phyloP scores from a whole-genome alignment of 495 filamentous ascomycete genomes.

The Pyrenopolyporus hunteri region DNA sequence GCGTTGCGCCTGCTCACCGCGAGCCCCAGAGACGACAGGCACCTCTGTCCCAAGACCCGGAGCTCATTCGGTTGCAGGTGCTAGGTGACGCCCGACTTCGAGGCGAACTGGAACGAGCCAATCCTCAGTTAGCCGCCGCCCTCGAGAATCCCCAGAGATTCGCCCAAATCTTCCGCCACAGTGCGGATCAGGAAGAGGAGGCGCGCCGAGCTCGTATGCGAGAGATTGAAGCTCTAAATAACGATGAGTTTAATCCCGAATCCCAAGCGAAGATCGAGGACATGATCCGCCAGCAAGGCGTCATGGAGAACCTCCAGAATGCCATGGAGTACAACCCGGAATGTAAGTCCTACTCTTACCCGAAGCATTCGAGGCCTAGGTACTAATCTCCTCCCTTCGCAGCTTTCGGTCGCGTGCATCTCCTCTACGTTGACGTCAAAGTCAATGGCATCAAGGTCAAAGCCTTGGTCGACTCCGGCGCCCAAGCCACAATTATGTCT shows the following conservation, averaged over 20 bases:
- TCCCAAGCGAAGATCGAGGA: conserved; percentile 94
- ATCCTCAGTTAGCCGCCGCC: conserved; percentile 76
- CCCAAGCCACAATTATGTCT: conserved; percentile 99
- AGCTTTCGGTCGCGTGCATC: conserved; percentile 93
- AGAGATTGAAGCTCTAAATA: conserved; percentile 78
- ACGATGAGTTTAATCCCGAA: conserved; percentile 89
- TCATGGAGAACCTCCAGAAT: conserved; percentile 92
- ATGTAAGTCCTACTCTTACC: conserved; percentile 61
- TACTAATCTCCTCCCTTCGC: conserved; percentile 21
- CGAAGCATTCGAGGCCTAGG: not conserved
- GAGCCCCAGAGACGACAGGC: conserved; percentile 39
- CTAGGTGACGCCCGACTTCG: conserved; percentile 77
- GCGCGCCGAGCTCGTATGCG: conserved; percentile 75
- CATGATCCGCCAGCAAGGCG: conserved; percentile 90
- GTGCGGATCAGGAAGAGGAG: conserved; percentile 71
- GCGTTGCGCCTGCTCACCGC: conserved; percentile 42
- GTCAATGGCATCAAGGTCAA: conserved; percentile 92
- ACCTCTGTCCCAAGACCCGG: conserved; percentile 64
- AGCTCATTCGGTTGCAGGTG: conserved; percentile 80
- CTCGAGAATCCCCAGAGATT: conserved; percentile 82
- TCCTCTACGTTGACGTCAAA: conserved; percentile 95
- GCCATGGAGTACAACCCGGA: conserved; percentile 96
- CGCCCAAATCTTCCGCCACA: conserved; percentile 66
- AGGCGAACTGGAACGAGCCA: conserved; percentile 67
- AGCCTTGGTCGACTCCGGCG: conserved; percentile 96